A percentile compares a stretch with the other conserved stretches of the same genome.
These are phyloP conservation scores for Raffaelea albimanens DNA, from an alignment of 2,329 filamentous ascomycete genomes.

Conservation along the genomic window DNA sequence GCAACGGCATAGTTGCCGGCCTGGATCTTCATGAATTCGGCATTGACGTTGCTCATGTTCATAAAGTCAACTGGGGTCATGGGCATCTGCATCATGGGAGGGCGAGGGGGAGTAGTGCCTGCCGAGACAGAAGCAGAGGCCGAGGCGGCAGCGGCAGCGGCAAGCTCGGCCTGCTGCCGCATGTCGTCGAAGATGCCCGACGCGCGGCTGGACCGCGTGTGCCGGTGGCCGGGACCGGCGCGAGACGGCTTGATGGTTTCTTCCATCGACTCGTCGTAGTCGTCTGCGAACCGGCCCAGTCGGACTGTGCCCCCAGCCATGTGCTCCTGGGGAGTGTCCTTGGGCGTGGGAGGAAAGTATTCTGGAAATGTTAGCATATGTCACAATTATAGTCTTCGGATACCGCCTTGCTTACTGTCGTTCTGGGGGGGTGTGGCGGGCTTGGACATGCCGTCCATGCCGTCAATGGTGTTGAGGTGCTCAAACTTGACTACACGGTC, in stretches of 20 bases:
- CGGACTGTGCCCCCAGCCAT: conserved; percentile 24
- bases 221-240: conserved; percentile 7
- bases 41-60: conserved; percentile 27
- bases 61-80: conserved; percentile 49
- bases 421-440: conserved; percentile 57
- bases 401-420: conserved; percentile 38
- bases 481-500: conserved; percentile 53
- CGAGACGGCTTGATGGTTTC: conserved; percentile 51
- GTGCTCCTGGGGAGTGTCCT: conserved; percentile 49
- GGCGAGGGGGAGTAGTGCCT: conserved; percentile 44
- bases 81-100: conserved; percentile 36
- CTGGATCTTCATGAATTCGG: conserved; percentile 25
- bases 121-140: conserved; percentile 19
- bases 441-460: conserved; percentile 33
- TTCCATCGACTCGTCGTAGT: conserved; percentile 57
- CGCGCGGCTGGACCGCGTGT: conserved; percentile 30
- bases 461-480: conserved; percentile 34
- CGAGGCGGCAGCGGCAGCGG: background rate
- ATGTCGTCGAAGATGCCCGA: conserved; percentile 50
- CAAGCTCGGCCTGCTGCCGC: conserved; percentile 42
- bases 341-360: conserved; percentile 59
- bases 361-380: no score
- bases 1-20: conserved; percentile 21
- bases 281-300: conserved; percentile 45
- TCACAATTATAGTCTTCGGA: no score